Evolutionary conservation across 768 basidiomycete species (phyloP).

Genomic region (Amanita pallidorosea): DNA sequence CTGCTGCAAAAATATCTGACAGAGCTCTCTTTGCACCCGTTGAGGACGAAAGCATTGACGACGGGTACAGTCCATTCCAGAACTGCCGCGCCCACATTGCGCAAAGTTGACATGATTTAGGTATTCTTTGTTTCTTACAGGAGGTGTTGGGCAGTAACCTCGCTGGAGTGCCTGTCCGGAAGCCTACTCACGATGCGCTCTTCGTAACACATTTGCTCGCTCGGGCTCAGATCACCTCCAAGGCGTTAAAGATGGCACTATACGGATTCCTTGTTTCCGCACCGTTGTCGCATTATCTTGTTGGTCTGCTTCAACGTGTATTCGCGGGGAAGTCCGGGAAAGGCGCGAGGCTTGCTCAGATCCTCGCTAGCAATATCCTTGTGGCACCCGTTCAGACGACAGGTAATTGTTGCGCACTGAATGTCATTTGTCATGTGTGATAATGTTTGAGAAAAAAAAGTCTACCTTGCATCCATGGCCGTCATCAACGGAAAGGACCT

Average conservation of each 20-base stretch:
- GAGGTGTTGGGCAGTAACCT: conserved; percentile 72
- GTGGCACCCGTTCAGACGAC: conserved; percentile 66
- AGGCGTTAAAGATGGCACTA: conserved; percentile 74
- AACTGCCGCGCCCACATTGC: neutral
- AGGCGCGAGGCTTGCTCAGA: conserved; percentile 55
- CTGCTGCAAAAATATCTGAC: conserved; percentile 62
- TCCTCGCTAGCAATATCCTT: conserved; percentile 68
- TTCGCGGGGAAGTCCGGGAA: conserved; percentile 67
- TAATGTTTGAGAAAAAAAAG: conserved; percentile 20
- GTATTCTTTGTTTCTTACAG: conserved; percentile 55
- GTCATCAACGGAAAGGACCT: conserved; percentile 73
- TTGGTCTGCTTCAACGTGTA: conserved; percentile 59
- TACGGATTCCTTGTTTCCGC: conserved; percentile 83
- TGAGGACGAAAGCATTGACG: conserved; percentile 75
- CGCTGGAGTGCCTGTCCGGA: conserved; percentile 46
- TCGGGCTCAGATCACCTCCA: conserved; percentile 47
- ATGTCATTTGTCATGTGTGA: neutral
- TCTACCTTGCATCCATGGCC: conserved; percentile 71
- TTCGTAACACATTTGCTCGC: conserved; percentile 41
- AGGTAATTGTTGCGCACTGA: conserved; percentile 32
- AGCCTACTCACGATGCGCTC: conserved; percentile 43
- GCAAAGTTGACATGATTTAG: conserved; percentile 16
- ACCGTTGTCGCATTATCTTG: conserved; percentile 67
- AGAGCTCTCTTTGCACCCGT: conserved; percentile 55
- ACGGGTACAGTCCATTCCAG: conserved; percentile 34